phyloP scores from a whole-genome alignment of 495 filamentous ascomycete species.

The Cetradonia linearis region DNA sequence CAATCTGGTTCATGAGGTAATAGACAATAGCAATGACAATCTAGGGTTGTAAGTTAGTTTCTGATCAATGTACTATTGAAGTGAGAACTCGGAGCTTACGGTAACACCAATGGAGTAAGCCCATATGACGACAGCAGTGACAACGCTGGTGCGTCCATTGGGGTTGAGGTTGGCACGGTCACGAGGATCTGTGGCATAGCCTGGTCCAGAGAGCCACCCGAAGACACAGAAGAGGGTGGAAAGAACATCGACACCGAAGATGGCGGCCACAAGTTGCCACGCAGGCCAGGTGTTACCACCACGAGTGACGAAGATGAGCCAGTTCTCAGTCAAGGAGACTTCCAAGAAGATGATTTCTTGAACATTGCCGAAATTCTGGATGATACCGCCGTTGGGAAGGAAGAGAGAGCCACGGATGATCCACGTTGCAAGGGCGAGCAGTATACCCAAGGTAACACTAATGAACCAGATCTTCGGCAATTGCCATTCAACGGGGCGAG shows the following conservation, averaged over 20 bases:
- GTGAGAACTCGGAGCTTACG: conserved; percentile 12
- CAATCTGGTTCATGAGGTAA: conserved; percentile 58
- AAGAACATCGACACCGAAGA: conserved; percentile 59
- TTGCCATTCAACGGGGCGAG: conserved; percentile 66
- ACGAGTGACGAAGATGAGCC: conserved; percentile 71
- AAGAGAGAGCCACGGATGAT: conserved; percentile 57
- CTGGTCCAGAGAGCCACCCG: conserved; percentile 51
- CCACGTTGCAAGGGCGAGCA: conserved; percentile 61
- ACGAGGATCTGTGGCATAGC: conserved; percentile 30
- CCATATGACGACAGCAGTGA: conserved; percentile 73
- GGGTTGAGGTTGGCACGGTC: conserved; percentile 37
- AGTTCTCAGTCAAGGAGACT: conserved; percentile 66
- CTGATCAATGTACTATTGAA: not conserved
- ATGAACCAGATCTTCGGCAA: conserved; percentile 72
- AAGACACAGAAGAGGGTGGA: conserved; percentile 65
- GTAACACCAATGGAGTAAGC: conserved; percentile 67
- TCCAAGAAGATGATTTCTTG: conserved; percentile 68
- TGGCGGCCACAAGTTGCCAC: conserved; percentile 62
- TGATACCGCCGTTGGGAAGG: conserved; percentile 58
- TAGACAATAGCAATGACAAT: conserved; percentile 68
- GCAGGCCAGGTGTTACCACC: conserved; percentile 61
- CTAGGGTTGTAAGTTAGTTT: conserved; percentile 10
- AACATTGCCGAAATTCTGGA: conserved; percentile 61
- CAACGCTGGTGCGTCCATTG: conserved; percentile 59
- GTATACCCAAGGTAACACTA: conserved; percentile 53